These are phyloP conservation scores for Paradendryphiella salina DNA, from an alignment of 2,329 filamentous ascomycete species.

Conservation along the genomic window DNA sequence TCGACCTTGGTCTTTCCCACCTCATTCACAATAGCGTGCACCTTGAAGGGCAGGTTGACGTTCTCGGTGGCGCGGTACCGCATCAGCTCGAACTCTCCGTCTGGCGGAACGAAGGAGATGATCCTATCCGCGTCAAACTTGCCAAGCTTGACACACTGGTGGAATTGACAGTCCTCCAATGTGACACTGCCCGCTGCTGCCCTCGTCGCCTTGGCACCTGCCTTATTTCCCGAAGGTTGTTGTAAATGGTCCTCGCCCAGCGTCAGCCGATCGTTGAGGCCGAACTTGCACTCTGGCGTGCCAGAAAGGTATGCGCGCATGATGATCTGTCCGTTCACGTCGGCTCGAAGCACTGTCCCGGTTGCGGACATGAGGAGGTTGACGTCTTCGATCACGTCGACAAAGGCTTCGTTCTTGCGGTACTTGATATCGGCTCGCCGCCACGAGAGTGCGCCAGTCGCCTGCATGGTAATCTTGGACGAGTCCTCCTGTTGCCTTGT, in stretches of 20 bases:
- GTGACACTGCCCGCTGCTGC: conserved; percentile 94
- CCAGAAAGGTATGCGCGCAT: conserved; percentile 98
- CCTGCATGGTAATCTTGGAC: conserved; percentile 98
- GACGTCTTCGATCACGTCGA: conserved; percentile 98
- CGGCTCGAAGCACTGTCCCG: conserved; percentile 89
- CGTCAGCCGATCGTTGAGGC: conserved; percentile 90
- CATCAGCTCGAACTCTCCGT: conserved; percentile 99
- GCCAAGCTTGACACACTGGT: conserved; percentile 96
- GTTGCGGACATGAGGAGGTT: conserved; percentile 99
- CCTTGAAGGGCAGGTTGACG: conserved; percentile 97
- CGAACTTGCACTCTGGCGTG: conserved; percentile 98
- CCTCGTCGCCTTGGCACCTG: conserved; percentile 86
- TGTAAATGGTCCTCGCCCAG: conserved; percentile 69
- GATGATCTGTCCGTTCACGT: conserved; percentile 95
- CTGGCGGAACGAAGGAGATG: conserved; percentile 94
- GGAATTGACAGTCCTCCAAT: conserved; percentile 96
- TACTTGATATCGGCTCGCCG: conserved; percentile 97
- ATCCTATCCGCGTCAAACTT: conserved; percentile 97
- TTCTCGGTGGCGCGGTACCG: conserved; percentile 97
- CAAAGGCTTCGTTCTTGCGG: conserved; percentile 98
- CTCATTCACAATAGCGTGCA: conserved; percentile 98
- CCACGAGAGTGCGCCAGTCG: conserved; percentile 95
- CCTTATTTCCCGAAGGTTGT: conserved; percentile 71
- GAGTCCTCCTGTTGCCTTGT: conserved; percentile 69
- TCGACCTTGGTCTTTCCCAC: conserved; percentile 96